Evolutionary conservation across 2,329 filamentous ascomycete species (phyloP).

Genomic region (Colletotrichum lini): DNA sequence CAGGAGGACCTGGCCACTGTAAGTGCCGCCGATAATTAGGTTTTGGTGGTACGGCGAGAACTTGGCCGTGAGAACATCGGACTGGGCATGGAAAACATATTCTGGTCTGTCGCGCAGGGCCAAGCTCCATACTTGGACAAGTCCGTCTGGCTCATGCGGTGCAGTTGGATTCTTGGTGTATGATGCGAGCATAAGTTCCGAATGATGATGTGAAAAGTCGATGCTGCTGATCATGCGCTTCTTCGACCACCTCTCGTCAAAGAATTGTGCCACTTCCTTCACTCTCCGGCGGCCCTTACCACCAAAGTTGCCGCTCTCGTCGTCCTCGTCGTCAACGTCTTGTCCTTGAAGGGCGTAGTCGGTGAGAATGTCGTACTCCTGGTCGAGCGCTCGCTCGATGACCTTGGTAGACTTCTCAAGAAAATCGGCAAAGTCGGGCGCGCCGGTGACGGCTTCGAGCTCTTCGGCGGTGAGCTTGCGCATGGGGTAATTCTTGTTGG

Average conservation of each 20-base stretch:
- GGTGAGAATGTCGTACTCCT: slow-evolving; percentile 95
- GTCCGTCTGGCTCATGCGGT: slow-evolving; percentile 91
- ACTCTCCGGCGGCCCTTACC: slow-evolving; percentile 81
- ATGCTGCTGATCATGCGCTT: slow-evolving; percentile 97
- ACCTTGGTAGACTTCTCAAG: slow-evolving; percentile 97
- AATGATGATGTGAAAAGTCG: slow-evolving; percentile 95
- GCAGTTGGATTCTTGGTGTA: slow-evolving; percentile 98
- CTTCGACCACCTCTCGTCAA: slow-evolving; percentile 95
- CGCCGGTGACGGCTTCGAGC: slow-evolving; percentile 89
- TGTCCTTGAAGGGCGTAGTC: slow-evolving; percentile 90
- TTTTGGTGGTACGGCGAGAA: slow-evolving; percentile 99
- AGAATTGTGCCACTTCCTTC: slow-evolving; percentile 93
- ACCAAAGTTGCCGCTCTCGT: slow-evolving; percentile 77
- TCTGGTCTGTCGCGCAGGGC: slow-evolving; percentile 95
- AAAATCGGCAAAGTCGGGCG: slow-evolving; percentile 94
- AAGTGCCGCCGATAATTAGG: slow-evolving; percentile 94
- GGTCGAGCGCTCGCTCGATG: slow-evolving; percentile 93
- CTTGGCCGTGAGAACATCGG: slow-evolving; percentile 93
- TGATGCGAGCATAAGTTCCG: slow-evolving; percentile 91
- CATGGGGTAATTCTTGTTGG: slow-evolving; percentile 77
- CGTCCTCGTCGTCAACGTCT: slow-evolving; percentile 85
- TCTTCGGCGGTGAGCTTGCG: slow-evolving; percentile 88
- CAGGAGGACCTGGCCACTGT: slow-evolving; percentile 94
- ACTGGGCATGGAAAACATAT: slow-evolving; percentile 96
- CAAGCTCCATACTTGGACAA: slow-evolving; percentile 97